Conservation (phyloP, 345 rosid genomes). For the Noccaea bulbosa region DNA sequence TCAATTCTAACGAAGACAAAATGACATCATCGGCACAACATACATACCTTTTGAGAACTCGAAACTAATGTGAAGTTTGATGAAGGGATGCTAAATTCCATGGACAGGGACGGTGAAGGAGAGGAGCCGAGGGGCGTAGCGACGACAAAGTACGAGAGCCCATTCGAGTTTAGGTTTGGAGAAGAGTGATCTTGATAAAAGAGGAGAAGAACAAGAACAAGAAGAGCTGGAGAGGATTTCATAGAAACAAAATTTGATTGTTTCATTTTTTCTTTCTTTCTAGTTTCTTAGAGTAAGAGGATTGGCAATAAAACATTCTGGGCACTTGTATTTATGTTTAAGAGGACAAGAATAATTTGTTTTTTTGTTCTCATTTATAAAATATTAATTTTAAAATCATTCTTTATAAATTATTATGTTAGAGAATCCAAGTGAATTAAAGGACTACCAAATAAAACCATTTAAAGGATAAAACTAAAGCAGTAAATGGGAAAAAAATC, state of each 20-base stretch:
- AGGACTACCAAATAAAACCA: slow-evolving; percentile 15
- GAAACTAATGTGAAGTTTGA: slow-evolving; percentile 22
- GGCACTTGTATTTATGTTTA: neutral
- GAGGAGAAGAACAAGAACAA: slow-evolving; percentile 26
- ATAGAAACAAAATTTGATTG: slow-evolving; percentile 17
- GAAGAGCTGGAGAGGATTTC: slow-evolving; percentile 25
- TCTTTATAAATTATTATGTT: neutral
- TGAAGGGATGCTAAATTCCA: slow-evolving; percentile 11
- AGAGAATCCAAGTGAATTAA: slow-evolving; percentile 15
- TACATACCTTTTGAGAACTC: slow-evolving; percentile 19
- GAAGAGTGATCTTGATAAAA: slow-evolving; percentile 11
- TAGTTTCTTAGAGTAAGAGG: slow-evolving; percentile 10
- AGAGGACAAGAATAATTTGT: neutral
- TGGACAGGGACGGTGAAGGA: slow-evolving; percentile 28
- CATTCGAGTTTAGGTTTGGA: slow-evolving; percentile 12
- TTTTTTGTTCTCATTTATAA: neutral
- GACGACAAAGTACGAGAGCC: slow-evolving; percentile 31
- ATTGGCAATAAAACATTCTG: slow-evolving; percentile 18
- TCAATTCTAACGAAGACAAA: neutral
- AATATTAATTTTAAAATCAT: neutral
- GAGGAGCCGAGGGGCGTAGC: slow-evolving; percentile 22
- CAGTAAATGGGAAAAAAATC: neutral
- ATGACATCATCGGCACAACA: neutral
- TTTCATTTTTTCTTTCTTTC: neutral
- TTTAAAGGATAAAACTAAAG: slow-evolving; percentile 4